Evolutionary conservation across 2,329 filamentous ascomycete genomes (phyloP), one percentile per base, ranked within the genome.

Genomic region (Penicillium hordei): DNA sequence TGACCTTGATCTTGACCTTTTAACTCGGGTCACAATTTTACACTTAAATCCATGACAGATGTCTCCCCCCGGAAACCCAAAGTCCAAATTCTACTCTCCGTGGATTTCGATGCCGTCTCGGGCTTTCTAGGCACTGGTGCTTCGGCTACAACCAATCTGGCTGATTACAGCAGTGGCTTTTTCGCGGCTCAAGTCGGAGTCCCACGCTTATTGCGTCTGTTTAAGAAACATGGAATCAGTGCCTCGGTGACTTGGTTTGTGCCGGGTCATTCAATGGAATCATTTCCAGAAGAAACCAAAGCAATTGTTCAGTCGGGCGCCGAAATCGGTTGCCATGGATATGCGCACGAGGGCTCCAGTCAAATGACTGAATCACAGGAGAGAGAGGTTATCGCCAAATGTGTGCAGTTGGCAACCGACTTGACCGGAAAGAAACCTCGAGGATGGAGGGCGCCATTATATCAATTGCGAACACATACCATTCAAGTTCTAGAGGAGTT

Each of bases 351-450:
- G 68, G 89, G 90, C 61, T 87, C 88, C 0, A 81, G 79, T 10
- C 83, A 87, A 51, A 89, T 91, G 85, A 88, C 82, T 0, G 70
- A 88, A 1, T 87, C 90, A 66, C 89, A 92, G 74, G 89, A 92
- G 70, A 82, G 82, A 12, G 87, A 89, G 52, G 86, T 92, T 3
- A 81, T 93, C 6, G 86, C 89, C 66, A 90, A 90, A 73, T 90
- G 88, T 19, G 90, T 87, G 69, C 82, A 82, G 23, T 80, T 91
- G 72, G 81, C 91, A 34, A 90, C 85, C 0, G 84, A 88, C 0
- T 89, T 93, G 66, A 83, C 82, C 40, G 86, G 89, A 6, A 90
- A 90, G 73, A 86, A 86, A 0, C 89, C 89, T 0, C 63, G 67
- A 0, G 73, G 74, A 0, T 77, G 73, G 55, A 67, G 74, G 19